A percentile compares a stretch with the other conserved stretches of the same genome.
Conservation (phyloP, 1,284 basidiomycete species). For the Pseudozyma hubeiensis region DNA sequence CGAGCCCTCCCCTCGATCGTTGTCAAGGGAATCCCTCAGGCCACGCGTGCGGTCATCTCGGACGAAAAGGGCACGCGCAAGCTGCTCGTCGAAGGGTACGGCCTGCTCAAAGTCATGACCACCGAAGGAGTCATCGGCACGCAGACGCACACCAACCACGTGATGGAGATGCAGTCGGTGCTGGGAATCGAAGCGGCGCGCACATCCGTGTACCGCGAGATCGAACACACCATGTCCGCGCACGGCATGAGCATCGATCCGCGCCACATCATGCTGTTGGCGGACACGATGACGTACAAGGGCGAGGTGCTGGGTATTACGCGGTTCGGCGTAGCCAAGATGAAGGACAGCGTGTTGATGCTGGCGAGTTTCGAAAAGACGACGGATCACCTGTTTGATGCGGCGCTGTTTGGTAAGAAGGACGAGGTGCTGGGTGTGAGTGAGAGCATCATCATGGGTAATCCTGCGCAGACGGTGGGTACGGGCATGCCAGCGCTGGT, state of each 20-base stretch:
- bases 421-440: constrained; percentile 96
- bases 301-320: constrained; percentile 99
- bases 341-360: constrained; percentile 99
- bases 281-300: constrained; percentile 99
- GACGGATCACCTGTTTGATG: constrained; percentile 98
- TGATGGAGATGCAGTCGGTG: constrained; percentile 93
- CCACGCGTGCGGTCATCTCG: constrained; percentile 64
- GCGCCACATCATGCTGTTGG: constrained; percentile 97
- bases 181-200: constrained; percentile 97
- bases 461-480: constrained; percentile 93
- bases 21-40: constrained; percentile 66
- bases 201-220: constrained; percentile 91
- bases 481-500: constrained; percentile 75
- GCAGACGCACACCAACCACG: constrained; percentile 93
- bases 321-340: constrained; percentile 99
- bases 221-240: constrained; percentile 95
- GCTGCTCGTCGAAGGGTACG: constrained; percentile 80
- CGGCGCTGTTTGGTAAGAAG: constrained; percentile 93
- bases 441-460: constrained; percentile 99
- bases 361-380: constrained; percentile 99
- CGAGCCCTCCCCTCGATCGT: constrained; percentile 64
- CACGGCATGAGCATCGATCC: constrained; percentile 99
- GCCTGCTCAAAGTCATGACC: constrained; percentile 96
- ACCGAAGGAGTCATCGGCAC: constrained; percentile 95
- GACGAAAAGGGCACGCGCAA: constrained; percentile 67